A percentile compares a stretch with the other conserved stretches of the same genome.
Conservation (phyloP, 2,329 filamentous ascomycete species). For the Aureobasidium sp. region DNA sequence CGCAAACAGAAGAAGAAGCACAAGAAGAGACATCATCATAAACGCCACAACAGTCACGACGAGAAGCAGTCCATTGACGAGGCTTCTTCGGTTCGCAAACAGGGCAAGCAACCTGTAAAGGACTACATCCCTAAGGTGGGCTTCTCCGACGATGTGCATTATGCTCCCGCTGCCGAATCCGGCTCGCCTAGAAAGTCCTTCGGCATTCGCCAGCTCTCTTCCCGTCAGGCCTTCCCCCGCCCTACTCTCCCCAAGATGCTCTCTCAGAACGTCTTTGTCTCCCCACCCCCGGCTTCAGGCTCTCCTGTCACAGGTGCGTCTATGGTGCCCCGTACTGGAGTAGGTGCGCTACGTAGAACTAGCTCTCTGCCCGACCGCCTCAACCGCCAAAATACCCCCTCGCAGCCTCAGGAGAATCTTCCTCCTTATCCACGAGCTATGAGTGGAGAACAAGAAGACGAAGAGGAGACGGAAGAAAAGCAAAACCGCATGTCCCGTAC, state of each 20-base stretch:
- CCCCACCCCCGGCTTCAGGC: conserved; percentile 29
- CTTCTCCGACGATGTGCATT: conserved; percentile 33
- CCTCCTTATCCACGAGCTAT: conserved; percentile 4
- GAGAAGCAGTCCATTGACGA: conserved; percentile 23
- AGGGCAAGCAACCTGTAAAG: conserved; percentile 18
- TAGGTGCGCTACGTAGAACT: conserved; percentile 58
- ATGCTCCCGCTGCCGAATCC: conserved; percentile 18
- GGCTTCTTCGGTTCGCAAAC: conserved; percentile 13
- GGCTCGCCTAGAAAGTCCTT: conserved; percentile 34
- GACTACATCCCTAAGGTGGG: conserved; percentile 28
- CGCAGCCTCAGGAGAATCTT: neutral
- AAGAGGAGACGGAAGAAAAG: conserved; percentile 27
- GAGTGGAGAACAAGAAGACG: conserved; percentile 1
- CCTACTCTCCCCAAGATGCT: conserved; percentile 59
- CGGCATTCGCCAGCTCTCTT: conserved; percentile 48
- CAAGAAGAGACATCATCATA: conserved; percentile 35
- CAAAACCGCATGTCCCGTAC: conserved; percentile 49
- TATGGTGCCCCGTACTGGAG: conserved; percentile 21
- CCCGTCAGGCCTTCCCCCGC: conserved; percentile 37
- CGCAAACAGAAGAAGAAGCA: conserved; percentile 40
- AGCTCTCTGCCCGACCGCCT: conserved; percentile 68
- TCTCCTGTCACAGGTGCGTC: conserved; percentile 22
- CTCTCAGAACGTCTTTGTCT: conserved; percentile 62
- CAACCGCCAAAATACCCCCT: conserved; percentile 30
- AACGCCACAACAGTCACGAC: conserved; percentile 25